Conservation (phyloP, 129 eudicot genomes). For the Pulicaria dysenterica region DNA sequence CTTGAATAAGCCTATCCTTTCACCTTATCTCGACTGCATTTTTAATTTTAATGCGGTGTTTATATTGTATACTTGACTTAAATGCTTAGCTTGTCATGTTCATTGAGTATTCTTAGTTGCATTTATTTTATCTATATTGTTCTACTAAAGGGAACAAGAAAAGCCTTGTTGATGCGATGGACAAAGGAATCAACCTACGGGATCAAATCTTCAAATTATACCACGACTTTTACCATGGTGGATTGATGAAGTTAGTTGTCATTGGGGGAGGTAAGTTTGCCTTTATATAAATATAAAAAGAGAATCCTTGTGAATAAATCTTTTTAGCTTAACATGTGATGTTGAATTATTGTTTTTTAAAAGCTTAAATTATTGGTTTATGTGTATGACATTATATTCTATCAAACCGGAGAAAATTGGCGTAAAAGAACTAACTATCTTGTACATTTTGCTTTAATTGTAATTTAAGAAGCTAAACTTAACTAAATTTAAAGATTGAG, state of each 20-base stretch:
- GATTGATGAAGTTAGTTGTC: slow-evolving; percentile 79
- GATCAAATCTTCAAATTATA: slow-evolving; percentile 63
- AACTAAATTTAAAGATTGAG: not conserved
- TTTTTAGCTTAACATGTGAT: slow-evolving; percentile 13
- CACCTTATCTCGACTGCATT: not conserved
- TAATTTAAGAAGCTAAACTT: slow-evolving; percentile 15
- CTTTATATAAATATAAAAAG: not conserved
- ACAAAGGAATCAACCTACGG: slow-evolving; percentile 83
- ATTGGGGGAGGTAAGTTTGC: slow-evolving; percentile 81
- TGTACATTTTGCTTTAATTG: not conserved
- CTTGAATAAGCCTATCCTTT: slow-evolving; percentile 9
- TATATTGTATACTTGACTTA: not conserved
- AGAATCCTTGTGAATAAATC: not conserved
- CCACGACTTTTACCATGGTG: slow-evolving; percentile 77
- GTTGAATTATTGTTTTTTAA: slow-evolving; percentile 1
- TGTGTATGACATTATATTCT: not conserved
- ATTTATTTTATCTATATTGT: slow-evolving; percentile 18
- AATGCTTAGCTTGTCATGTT: not conserved
- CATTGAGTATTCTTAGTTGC: not conserved
- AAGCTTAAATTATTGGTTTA: not conserved
- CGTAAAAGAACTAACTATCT: not conserved
- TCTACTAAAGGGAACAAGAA: slow-evolving; percentile 77
- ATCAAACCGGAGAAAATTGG: not conserved
- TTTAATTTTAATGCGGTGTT: not conserved
- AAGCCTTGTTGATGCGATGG: slow-evolving; percentile 87